Evolutionary conservation across 148 eudicot genomes (phyloP), one percentile per base, ranked within the genome.

Genomic region (Silene latifolia): DNA sequence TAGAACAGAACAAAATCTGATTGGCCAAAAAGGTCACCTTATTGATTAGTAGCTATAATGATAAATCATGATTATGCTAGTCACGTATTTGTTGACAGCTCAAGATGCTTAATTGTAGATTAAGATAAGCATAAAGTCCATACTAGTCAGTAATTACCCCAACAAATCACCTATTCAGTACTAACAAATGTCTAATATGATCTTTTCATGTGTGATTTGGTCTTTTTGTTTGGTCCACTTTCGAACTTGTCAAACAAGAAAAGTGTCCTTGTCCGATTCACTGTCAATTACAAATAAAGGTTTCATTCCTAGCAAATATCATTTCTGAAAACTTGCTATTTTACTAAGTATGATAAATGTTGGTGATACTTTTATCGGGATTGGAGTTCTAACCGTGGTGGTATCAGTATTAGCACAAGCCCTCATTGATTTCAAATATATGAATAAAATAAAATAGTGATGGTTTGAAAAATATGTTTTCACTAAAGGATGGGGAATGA

Each of bases 51-150:
- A 23, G 80, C 46, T 67, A 35, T 24, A 54, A 58, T 76, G 76
- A 76, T 81, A 72, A 42, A 58, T 76, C 73, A 80, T 81, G 72
- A 77, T 81, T 59, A 76, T 76, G 83, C 63, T 72, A 76, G 53
- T 20, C 80, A 61, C 70, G 83, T 80, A 80, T 61, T 72, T 73
- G 72, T 4, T 66, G 80, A 77, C 83, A 81, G 83, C 83, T 81
- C 74, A 81, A 67, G 70, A 72, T 78, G 83, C 54, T 71, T 77
- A 42, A 72, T 74, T 76, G 46, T 59, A 72, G 32, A 59, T 32
- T 12, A 51, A 12, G 56, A 51, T 51, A 51, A 12, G 56, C 56
- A 51, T 51, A 51, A 51, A 51, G 56, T 51, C 56, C 56, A 51
- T 51, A 15, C 15, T 51, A 51, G 14, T 39, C 35, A 1, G 35